Evolutionary conservation across 352 stramenopile genomes (phyloP).

Genomic region (Phytophthora palmivora): DNA sequence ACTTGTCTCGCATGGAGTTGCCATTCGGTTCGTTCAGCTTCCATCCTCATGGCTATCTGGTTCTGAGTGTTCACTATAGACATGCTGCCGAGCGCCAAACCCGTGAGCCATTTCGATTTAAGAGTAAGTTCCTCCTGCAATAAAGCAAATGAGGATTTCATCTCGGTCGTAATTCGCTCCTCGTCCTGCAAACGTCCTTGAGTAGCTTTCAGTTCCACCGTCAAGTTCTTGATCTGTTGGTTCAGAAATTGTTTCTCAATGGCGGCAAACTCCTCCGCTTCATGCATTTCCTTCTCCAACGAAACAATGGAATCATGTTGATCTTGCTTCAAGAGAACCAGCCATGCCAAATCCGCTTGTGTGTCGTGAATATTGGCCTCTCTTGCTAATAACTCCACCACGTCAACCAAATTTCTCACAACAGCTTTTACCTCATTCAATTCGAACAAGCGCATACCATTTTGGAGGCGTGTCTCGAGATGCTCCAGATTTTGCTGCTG

Average conservation of each 20-base stretch:
- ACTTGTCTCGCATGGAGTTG: not conserved
- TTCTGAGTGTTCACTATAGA: constrained; percentile 8
- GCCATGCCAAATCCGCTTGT: constrained; percentile 8
- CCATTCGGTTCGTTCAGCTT: constrained; percentile 1
- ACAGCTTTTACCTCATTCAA: constrained; percentile 5
- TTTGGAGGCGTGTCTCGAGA: not conserved
- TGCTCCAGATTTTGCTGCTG: constrained; percentile 3
- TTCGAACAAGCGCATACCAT: not conserved
- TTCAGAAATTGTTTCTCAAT: constrained; percentile 5
- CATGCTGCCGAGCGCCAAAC: constrained; percentile 5
- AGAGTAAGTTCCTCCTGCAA: constrained; percentile 7
- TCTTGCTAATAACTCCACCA: constrained; percentile 12
- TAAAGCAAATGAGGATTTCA: not conserved
- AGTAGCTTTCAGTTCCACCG: constrained; percentile 2
- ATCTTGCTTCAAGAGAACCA: not conserved
- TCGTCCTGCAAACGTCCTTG: constrained; percentile 5
- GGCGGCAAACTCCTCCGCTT: not conserved
- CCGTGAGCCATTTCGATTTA: constrained; percentile 5
- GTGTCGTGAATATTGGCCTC: not conserved
- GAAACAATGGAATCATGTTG: not conserved
- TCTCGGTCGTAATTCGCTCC: not conserved
- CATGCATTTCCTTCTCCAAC: not conserved
- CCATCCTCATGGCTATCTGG: not conserved
- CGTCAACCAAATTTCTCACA: constrained; percentile 8
- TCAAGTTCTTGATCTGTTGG: not conserved